Evolutionary conservation across 2,329 filamentous ascomycete genomes (phyloP), one percentile per base, ranked within the genome.

Genomic region (Talaromyces sp.): DNA sequence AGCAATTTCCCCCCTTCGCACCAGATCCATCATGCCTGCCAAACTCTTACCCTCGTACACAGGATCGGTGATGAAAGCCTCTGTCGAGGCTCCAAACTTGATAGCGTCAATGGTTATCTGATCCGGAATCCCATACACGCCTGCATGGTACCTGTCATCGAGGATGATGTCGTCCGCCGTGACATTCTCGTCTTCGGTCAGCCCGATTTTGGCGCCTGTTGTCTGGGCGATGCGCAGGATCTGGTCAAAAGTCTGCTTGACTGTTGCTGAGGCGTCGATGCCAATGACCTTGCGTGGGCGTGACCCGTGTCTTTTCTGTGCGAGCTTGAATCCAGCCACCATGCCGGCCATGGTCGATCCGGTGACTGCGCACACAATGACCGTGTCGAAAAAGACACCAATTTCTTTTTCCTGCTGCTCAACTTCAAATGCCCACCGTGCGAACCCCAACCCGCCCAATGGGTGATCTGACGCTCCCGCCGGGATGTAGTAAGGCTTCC

Each of bases 21-120:
- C 84, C 77, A 90, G 75, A 69, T 87, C 86, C 65, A 90, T 84
- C 86, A 90, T 82, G 0, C 88, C 88, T 4, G 87, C 87, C 71
- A 91, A 75, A 66, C 85, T 89, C 82, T 91, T 91, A 1, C 89
- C 89, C 75, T 90, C 88, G 68, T 91, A 91, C 1, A 91, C 88
- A 0, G 88, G 88, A 69, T 91, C 88, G 0, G 87, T 90, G 64
- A 91, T 88, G 66, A 91, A 86, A 0, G 83, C 88, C 76, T 91
- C 89, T 1, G 84, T 89, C 61, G 78, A 72, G 0, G 88, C 88
- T 5, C 85, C 86, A 68, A 89, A 86, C 71, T 82, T 82, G 70
- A 91, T 90, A 0, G 87, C 88, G 32, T 85, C 85, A 55, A 87
- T 80, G 1, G 88, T 91, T 77, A 76, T 70, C 84, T 75, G 65